phyloP scores from a whole-genome alignment of 495 filamentous ascomycete genomes.

The Aeminium ludgeri region DNA sequence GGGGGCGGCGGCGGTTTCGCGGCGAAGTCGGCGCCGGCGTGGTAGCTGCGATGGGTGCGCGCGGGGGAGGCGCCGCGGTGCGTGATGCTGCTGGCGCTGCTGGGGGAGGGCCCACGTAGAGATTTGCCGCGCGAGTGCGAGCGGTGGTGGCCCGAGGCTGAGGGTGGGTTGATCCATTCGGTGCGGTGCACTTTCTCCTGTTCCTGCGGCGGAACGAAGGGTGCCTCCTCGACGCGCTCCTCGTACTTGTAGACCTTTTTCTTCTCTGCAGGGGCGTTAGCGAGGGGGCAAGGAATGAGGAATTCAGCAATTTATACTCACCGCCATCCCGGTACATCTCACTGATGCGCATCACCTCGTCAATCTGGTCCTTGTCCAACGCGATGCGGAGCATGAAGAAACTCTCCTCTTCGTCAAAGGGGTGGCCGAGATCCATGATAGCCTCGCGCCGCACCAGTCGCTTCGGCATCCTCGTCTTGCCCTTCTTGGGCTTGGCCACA shows the following conservation, averaged over 20 bases:
- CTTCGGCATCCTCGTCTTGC: slow-evolving; percentile 71
- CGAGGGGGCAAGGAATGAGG: background rate
- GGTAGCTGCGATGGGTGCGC: slow-evolving; percentile 8
- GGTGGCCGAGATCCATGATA: slow-evolving; percentile 69
- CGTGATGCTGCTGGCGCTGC: slow-evolving; percentile 2
- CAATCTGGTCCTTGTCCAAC: slow-evolving; percentile 75
- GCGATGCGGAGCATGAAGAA: slow-evolving; percentile 64
- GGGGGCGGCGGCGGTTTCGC: too few relatives aligned
- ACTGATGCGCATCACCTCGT: slow-evolving; percentile 67
- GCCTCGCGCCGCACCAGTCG: slow-evolving; percentile 59
- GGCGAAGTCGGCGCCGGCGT: too few relatives aligned
- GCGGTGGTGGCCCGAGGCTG: slow-evolving; percentile 5
- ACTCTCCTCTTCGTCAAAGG: slow-evolving; percentile 72
- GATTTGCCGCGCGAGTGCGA: slow-evolving; percentile 4
- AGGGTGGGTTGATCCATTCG: slow-evolving; percentile 20
- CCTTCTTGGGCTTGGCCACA: slow-evolving; percentile 48
- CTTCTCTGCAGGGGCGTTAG: slow-evolving; percentile 14
- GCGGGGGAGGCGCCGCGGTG: slow-evolving; percentile 12
- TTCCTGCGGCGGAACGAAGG: slow-evolving; percentile 21
- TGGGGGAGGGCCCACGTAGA: slow-evolving; percentile 9
- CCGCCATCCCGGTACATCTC: slow-evolving; percentile 41
- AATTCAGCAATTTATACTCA: slow-evolving; percentile 15
- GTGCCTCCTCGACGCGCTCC: slow-evolving; percentile 19
- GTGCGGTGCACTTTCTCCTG: slow-evolving; percentile 18
- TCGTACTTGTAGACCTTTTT: slow-evolving; percentile 23